These are phyloP conservation scores for Nannochloropsis limnetica DNA, from an alignment of 352 stramenopile genomes.

Conservation along the genomic window DNA sequence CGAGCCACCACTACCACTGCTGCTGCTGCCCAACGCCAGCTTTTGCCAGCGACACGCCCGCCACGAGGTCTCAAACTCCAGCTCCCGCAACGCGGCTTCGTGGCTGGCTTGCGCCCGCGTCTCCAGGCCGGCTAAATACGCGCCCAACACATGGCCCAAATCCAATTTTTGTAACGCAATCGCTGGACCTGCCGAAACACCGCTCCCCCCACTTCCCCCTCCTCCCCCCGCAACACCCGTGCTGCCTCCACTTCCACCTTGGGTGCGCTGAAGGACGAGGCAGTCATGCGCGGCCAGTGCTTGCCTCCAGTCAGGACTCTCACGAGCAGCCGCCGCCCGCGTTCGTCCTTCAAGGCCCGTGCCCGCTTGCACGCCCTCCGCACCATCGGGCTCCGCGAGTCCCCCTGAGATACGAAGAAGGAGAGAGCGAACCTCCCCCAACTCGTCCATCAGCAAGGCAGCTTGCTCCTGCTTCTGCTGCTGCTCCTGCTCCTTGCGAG, in stretches of 20 bases:
- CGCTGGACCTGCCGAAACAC: neutral
- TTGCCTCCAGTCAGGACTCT: slow-evolving; percentile 22
- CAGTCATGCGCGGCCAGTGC: slow-evolving; percentile 18
- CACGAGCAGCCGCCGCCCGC: neutral
- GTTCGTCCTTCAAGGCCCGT: neutral
- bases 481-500: neutral
- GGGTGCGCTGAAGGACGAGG: slow-evolving; percentile 1
- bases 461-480: slow-evolving; percentile 24
- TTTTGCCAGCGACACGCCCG: slow-evolving; percentile 18
- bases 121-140: neutral
- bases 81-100: neutral
- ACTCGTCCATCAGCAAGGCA: neutral
- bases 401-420: slow-evolving; percentile 11
- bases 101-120: slow-evolving; percentile 1
- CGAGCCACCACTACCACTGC: neutral
- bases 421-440: neutral
- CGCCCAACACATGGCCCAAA: slow-evolving; percentile 10
- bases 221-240: neutral
- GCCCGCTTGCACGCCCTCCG: neutral
- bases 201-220: neutral
- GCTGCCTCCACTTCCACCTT: neutral
- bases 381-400: slow-evolving; percentile 13
- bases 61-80: slow-evolving; percentile 30
- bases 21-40: neutral
- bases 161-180: slow-evolving; percentile 18